phyloP scores from a whole-genome alignment of 1,284 basidiomycete genomes.

The Marasmius oreades region DNA sequence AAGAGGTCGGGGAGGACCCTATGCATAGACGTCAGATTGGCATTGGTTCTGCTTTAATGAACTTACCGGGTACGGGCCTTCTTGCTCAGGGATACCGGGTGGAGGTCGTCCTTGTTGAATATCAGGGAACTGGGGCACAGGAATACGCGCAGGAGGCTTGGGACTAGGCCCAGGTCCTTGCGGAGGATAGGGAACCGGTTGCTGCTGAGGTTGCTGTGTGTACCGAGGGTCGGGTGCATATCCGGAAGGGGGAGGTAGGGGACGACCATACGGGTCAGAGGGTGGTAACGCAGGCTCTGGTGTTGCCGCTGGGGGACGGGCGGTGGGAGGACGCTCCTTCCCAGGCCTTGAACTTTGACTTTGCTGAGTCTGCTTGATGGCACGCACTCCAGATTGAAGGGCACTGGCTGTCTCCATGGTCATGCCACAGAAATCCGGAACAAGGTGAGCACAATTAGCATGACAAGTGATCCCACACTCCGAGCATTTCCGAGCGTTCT shows the following conservation, averaged over 20 bases:
- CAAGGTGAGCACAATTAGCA: conserved; percentile 95
- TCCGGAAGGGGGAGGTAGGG: conserved; percentile 30
- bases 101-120: conserved; percentile 21
- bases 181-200: conserved; percentile 25
- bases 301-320: conserved; percentile 24
- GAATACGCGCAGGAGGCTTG: conserved; percentile 43
- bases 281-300: conserved; percentile 25
- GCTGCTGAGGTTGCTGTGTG: conserved; percentile 26
- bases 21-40: background rate
- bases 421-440: conserved; percentile 99
- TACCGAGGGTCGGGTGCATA: conserved; percentile 36
- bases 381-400: conserved; percentile 88
- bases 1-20: conserved; percentile 10
- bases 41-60: background rate
- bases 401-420: conserved; percentile 99
- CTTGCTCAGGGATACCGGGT: conserved; percentile 20
- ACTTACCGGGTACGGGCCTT: conserved; percentile 8
- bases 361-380: conserved; percentile 59
- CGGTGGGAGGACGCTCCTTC: conserved; percentile 1
- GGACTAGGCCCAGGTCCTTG: conserved; percentile 27
- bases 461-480: conserved; percentile 98
- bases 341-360: conserved; percentile 24
- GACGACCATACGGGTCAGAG: conserved; percentile 10
- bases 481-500: conserved; percentile 93
- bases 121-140: conserved; percentile 36